A percentile compares a stretch with the other conserved stretches of the same genome.
phyloP scores from a whole-genome alignment of 1,139 yeast genomes.

The Meyerozyma smithsonii region DNA sequence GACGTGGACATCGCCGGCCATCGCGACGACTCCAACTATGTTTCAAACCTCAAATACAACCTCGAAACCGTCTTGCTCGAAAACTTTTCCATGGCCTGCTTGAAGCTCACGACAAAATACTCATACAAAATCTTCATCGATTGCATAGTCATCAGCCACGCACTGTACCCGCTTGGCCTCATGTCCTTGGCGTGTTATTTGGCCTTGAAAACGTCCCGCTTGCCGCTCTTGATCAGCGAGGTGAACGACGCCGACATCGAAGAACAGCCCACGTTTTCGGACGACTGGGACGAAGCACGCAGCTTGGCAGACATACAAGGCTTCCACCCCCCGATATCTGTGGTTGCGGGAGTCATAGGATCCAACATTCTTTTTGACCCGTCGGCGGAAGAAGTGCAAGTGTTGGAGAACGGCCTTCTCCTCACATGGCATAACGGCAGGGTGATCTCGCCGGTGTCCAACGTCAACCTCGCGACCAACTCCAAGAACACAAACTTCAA shows the following conservation, averaged over 20 bases:
- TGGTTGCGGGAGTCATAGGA: constrained; percentile 74
- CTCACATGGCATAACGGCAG: constrained; percentile 64
- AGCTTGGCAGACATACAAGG: constrained; percentile 33
- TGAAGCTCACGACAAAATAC: constrained; percentile 67
- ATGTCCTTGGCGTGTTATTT: constrained; percentile 74
- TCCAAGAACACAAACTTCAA: constrained; percentile 39
- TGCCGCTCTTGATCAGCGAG: constrained; percentile 69
- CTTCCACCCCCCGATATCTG: constrained; percentile 69
- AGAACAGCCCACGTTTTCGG: constrained; percentile 88
- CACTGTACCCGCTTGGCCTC: constrained; percentile 70
- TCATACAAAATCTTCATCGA: constrained; percentile 75
- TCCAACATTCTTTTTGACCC: constrained; percentile 72
- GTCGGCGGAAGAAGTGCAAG: constrained; percentile 78
- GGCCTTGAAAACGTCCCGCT: constrained; percentile 71
- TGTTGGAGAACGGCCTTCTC: constrained; percentile 75
- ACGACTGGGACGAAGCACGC: constrained; percentile 67
- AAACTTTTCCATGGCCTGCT: constrained; percentile 43
- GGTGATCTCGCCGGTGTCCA: constrained; percentile 61
- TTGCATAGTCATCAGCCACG: constrained; percentile 64
- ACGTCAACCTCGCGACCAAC: constrained; percentile 46
- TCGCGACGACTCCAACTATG: constrained; percentile 65
- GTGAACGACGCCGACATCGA: constrained; percentile 57
- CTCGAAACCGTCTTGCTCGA: constrained; percentile 43
- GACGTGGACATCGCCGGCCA: constrained; percentile 73
- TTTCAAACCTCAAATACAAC: constrained; percentile 52